Evolutionary conservation across 192 early-diverging fungal species (phyloP).

Genomic region (Martensiomyces pterosporus): DNA sequence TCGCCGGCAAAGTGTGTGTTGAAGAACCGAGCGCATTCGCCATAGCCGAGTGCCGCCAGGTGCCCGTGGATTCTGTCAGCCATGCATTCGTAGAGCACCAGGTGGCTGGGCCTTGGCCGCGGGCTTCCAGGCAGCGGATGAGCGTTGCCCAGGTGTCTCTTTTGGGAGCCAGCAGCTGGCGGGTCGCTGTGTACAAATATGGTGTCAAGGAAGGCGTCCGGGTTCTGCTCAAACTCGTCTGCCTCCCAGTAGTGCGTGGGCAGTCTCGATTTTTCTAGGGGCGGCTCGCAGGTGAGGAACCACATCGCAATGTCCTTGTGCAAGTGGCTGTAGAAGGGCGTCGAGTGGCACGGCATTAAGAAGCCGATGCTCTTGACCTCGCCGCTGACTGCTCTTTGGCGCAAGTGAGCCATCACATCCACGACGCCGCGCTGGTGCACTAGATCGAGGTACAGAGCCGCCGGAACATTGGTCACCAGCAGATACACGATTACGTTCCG

Average conservation of each 20-base stretch:
- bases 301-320: conserved; percentile 69
- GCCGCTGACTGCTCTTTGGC: conserved; percentile 32
- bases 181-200: no score
- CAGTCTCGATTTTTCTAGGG: conserved; percentile 42
- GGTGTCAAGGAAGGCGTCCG: conserved; percentile 52
- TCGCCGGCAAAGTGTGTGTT: conserved; percentile 90
- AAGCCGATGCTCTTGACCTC: conserved; percentile 56
- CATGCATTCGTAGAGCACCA: conserved; percentile 76
- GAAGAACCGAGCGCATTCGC: conserved; percentile 79
- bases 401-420: conserved; percentile 76
- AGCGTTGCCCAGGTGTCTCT: not conserved
- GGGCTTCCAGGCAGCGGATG: conserved; percentile 3
- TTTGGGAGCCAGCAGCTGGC: no score
- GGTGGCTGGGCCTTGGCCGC: conserved; percentile 61
- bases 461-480: conserved; percentile 58
- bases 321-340: conserved; percentile 85
- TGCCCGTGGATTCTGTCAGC: conserved; percentile 24
- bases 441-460: conserved; percentile 65
- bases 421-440: conserved; percentile 93
- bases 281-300: conserved; percentile 92
- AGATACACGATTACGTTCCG: conserved; percentile 33
- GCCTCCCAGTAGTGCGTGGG: conserved; percentile 68
- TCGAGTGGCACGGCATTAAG: conserved; percentile 97
- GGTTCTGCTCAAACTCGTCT: conserved; percentile 74
- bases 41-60: conserved; percentile 51